Evolutionary conservation across 768 basidiomycete species (phyloP).

Genomic region (Clathrus columnatus): DNA sequence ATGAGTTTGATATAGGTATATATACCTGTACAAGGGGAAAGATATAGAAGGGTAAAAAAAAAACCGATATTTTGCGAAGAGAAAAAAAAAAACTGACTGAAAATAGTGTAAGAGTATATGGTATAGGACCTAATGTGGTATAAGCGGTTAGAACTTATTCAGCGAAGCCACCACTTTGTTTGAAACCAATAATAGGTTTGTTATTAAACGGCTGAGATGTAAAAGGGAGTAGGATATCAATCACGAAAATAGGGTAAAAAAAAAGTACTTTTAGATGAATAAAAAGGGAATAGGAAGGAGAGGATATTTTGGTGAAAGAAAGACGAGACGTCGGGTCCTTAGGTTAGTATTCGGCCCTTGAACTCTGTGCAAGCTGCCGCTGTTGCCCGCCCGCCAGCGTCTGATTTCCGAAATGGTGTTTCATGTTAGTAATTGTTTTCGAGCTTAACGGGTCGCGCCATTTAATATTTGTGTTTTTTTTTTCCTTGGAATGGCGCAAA

Average conservation of each 20-base stretch:
- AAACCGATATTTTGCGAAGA: neutral
- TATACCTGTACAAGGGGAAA: neutral
- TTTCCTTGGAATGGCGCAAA: slow-evolving; percentile 3
- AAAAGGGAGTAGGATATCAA: slow-evolving; percentile 2
- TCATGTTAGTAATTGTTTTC: slow-evolving; percentile 4
- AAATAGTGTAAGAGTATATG: neutral
- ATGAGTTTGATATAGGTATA: neutral
- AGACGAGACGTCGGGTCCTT: slow-evolving; percentile 1
- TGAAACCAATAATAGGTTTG: neutral
- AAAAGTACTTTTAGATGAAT: slow-evolving; percentile 10
- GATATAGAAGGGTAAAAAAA: neutral
- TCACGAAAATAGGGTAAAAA: slow-evolving; percentile 28
- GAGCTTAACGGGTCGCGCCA: slow-evolving; percentile 6
- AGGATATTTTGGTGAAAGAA: neutral
- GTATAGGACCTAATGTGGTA: neutral
- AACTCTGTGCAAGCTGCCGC: slow-evolving; percentile 31
- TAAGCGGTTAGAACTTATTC: neutral
- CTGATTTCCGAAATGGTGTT: neutral
- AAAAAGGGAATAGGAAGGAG: neutral
- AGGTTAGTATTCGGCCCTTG: slow-evolving; percentile 19
- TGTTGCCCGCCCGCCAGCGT: slow-evolving; percentile 22
- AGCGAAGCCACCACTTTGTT: neutral
- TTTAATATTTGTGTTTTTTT: slow-evolving; percentile 1
- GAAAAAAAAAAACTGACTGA: neutral
- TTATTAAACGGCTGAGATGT: neutral